These are phyloP conservation scores for Prasinococcaceae sp. DNA, from an alignment of 139 green algal species.

Conservation along the genomic window DNA sequence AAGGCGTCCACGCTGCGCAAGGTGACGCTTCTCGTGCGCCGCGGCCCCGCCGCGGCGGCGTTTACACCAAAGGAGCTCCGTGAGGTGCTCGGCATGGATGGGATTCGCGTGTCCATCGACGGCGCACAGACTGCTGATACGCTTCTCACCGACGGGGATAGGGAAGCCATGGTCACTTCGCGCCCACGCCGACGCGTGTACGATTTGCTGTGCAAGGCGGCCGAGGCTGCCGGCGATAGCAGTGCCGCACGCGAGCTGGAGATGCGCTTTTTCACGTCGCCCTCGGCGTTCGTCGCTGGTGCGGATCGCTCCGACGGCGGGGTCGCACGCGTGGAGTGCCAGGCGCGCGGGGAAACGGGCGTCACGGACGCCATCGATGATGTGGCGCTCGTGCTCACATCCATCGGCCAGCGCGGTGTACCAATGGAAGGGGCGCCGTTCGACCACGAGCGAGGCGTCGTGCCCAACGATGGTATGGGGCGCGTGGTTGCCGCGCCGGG, in stretches of 20 bases:
- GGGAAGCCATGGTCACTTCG: constrained; percentile 14
- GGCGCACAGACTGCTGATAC: not conserved
- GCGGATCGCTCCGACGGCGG: not conserved
- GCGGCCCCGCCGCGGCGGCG: constrained; percentile 73
- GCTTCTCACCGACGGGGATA: constrained; percentile 4
- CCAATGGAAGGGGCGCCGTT: too few species aligned
- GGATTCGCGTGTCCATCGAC: constrained; percentile 25
- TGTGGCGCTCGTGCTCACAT: too few species aligned
- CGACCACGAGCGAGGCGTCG: not conserved
- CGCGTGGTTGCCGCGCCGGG: not conserved
- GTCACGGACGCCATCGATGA: too few species aligned
- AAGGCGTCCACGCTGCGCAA: constrained; percentile 1
- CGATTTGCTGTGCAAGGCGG: constrained; percentile 21
- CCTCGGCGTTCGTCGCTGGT: constrained; percentile 5
- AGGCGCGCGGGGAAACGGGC: not conserved
- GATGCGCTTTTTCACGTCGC: constrained; percentile 17
- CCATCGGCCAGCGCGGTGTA: too few species aligned
- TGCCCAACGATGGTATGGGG: not conserved
- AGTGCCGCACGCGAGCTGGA: constrained; percentile 3
- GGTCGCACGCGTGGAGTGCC: not conserved
- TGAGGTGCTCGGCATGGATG: constrained; percentile 58
- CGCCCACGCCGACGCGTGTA: constrained; percentile 17
- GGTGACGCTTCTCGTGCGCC: constrained; percentile 50
- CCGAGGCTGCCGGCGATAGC: not conserved
- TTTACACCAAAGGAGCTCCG: constrained; percentile 91